These are phyloP conservation scores for Acacia melanoxylon DNA, from an alignment of 306 rosid species.

Conservation along the genomic window DNA sequence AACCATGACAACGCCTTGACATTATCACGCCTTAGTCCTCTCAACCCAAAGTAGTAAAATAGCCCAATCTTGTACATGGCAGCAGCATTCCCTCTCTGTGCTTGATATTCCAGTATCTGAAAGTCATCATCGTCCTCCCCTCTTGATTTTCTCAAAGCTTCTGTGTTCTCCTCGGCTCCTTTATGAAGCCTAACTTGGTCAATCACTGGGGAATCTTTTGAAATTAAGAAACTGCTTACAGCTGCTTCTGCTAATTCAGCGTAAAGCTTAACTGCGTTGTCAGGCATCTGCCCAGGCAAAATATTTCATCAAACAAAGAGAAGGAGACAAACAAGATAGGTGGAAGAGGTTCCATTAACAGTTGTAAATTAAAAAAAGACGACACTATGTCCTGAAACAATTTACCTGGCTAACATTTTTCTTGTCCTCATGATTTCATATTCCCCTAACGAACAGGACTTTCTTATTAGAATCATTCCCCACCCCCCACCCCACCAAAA, in stretches of 20 bases:
- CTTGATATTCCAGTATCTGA: slow-evolving; percentile 71
- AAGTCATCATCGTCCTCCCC: slow-evolving; percentile 75
- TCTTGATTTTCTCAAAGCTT: slow-evolving; percentile 44
- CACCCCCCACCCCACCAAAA: too few species aligned
- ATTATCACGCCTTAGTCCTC: slow-evolving; percentile 71
- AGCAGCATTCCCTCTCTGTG: slow-evolving; percentile 62
- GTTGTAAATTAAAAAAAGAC: background rate
- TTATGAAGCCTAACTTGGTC: slow-evolving; percentile 61
- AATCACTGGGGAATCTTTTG: slow-evolving; percentile 60
- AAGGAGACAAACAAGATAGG: background rate
- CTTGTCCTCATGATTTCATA: background rate
- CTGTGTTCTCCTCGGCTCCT: slow-evolving; percentile 52
- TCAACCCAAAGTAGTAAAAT: slow-evolving; percentile 66
- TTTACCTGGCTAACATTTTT: background rate
- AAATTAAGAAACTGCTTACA: slow-evolving; percentile 59
- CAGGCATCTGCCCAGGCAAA: slow-evolving; percentile 52
- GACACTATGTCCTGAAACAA: background rate
- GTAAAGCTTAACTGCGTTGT: slow-evolving; percentile 59
- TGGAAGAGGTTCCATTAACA: background rate
- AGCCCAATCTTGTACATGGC: slow-evolving; percentile 70
- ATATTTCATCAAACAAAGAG: background rate
- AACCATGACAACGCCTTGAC: slow-evolving; percentile 61
- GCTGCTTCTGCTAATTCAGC: slow-evolving; percentile 71
- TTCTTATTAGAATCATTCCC: background rate
- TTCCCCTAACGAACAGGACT: background rate